Evolutionary conservation across 2,329 filamentous ascomycete species (phyloP), one percentile per base, ranked within the genome.

Genomic region (Aureobasidium sp.): DNA sequence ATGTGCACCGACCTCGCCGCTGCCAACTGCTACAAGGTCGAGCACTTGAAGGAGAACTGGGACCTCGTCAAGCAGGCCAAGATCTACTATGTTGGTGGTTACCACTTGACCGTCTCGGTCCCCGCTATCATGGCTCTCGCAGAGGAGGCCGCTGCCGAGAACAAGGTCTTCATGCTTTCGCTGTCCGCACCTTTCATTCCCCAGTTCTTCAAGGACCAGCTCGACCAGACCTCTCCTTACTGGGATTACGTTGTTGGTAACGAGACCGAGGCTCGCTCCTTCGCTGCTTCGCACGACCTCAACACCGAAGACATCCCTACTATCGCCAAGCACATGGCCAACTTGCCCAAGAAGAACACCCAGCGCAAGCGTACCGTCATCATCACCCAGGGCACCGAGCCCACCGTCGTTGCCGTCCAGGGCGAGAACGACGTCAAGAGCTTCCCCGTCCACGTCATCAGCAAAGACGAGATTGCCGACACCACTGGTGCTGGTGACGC

Each of bases 201-300:
- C 43, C 89, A 96, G 74, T 96, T 97, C 84, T 99, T 97, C 88
- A 97, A 97, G 83, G 92, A 97, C 55, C 89, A 86, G 67, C 85
- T 99, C 52, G 91, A 96, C 77, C 87, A 86, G 70, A 88, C 89
- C 61, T 82, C 91, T 59, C 89, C 89, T 34, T 97, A 96, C 85
- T 95, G 92, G 82, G 92, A 97, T 80, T 95, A 93, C 78, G 82
- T 97, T 65, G 89, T 99, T 75, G 93, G 92, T 73, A 99, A 99
- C 80, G 94, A 99, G 86, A 89, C 90, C 67, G 94, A 99, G 81
- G 93, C 92, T 53, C 84, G 87, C 69, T 82, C 92, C 63, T 99
- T 93, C 78, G 90, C 92, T 67, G 87, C 92, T 75, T 87, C 87
- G 63, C 92, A 96, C 77, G 81, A 81, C 68, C 83, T 94, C 70